These are phyloP conservation scores for Hortiboletus campestris DNA, from an alignment of 768 basidiomycete species.

Conservation along the genomic window DNA sequence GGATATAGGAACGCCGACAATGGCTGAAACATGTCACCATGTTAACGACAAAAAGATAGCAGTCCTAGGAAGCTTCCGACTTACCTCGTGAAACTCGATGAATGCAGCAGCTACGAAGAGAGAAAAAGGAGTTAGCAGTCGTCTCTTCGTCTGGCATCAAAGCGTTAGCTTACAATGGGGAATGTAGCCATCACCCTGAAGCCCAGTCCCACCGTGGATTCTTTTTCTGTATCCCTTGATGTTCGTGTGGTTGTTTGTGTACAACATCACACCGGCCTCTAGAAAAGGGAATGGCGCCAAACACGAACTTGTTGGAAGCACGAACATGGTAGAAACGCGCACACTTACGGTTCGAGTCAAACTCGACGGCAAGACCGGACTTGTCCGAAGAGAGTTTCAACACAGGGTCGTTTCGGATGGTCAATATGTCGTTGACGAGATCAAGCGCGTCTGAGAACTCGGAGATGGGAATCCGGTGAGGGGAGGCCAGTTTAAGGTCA, in stretches of 20 bases:
- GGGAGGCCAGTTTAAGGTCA: conserved; percentile 34
- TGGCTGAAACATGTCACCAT: conserved; percentile 32
- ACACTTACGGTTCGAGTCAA: conserved; percentile 69
- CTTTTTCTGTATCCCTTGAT: conserved; percentile 56
- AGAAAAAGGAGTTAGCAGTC: background rate
- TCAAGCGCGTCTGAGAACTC: conserved; percentile 44
- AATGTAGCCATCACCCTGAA: conserved; percentile 55
- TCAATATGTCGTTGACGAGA: conserved; percentile 37
- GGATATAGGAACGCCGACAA: conserved; percentile 66
- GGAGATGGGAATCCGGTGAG: conserved; percentile 46
- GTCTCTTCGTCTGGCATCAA: background rate
- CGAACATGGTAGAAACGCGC: background rate
- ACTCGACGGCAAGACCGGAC: conserved; percentile 58
- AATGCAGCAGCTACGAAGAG: conserved; percentile 53
- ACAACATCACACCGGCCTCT: conserved; percentile 79
- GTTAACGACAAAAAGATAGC: background rate
- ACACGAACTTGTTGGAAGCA: background rate
- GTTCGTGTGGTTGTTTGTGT: conserved; percentile 57
- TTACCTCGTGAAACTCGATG: conserved; percentile 66
- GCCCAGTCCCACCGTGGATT: conserved; percentile 74
- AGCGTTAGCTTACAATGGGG: conserved; percentile 46
- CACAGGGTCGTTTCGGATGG: conserved; percentile 38
- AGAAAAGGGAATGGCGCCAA: background rate
- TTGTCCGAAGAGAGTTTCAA: conserved; percentile 54
- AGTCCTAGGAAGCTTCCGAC: background rate